phyloP scores from a whole-genome alignment of 495 filamentous ascomycete genomes.

The Aspergillus wentii region DNA sequence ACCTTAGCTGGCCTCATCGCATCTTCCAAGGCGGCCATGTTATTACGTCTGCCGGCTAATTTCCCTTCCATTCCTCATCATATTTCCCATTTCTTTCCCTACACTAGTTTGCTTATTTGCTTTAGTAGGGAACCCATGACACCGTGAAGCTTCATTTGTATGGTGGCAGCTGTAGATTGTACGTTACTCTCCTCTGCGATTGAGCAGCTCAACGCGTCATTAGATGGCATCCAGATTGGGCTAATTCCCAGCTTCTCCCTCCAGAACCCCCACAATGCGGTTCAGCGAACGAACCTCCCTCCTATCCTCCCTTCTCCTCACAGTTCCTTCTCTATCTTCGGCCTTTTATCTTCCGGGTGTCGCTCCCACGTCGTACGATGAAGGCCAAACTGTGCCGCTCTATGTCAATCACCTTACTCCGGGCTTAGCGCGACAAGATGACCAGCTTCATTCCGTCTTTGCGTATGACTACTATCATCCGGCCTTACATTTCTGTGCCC shows the following conservation, averaged over 20 bases:
- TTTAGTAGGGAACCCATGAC: conserved; percentile 8
- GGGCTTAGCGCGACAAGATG: conserved; percentile 65
- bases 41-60: no score
- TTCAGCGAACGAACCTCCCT: conserved; percentile 26
- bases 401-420: conserved; percentile 91
- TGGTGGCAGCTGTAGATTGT: conserved; percentile 18
- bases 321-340: conserved; percentile 47
- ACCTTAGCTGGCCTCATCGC: conserved; percentile 16
- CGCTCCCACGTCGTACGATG: conserved; percentile 84
- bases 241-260: conserved; percentile 10
- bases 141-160: conserved; percentile 4
- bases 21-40: not conserved
- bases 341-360: conserved; percentile 97
- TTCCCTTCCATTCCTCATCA: not conserved
- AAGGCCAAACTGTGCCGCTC: conserved; percentile 73
- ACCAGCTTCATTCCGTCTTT: conserved; percentile 80
- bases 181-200: conserved; percentile 6
- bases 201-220: conserved; percentile 4
- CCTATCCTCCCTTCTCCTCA: conserved; percentile 24
- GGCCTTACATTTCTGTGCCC: conserved; percentile 80
- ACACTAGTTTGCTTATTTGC: not conserved
- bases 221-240: conserved; percentile 9
- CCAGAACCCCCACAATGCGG: conserved; percentile 32
- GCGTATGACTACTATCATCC: conserved; percentile 94
- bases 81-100: not conserved